Evolutionary conservation across 2,329 filamentous ascomycete species (phyloP), one percentile per base, ranked within the genome.

Genomic region (Penicillium hesseltinei): DNA sequence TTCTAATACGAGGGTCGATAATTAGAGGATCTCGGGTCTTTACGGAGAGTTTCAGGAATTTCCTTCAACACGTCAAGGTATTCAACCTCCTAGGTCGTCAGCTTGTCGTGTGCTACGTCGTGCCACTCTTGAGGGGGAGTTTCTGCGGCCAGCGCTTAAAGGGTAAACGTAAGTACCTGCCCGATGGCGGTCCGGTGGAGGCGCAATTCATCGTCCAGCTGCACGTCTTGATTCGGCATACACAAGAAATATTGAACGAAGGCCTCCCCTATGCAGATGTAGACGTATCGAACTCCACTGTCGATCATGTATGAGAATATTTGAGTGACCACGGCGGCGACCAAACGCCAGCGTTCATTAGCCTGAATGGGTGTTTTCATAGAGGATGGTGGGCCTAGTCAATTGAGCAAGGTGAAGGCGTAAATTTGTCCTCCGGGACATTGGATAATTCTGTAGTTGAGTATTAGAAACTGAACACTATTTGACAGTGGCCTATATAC

Each of bases 181-280:
- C 64, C 66, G 5, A 75, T 62, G 1, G 71, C 69, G 13, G 71
- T 75, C 31, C 61, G 65, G 61, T 72, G 63, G 33, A 74, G 62
- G 23, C 63, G 49, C 36, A 43, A 56, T 23, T 64, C 42, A 51
- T 71, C 63, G 23, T 59, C 58, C 36, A 38, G 46, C 56, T 62
- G n/a, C 27, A 71, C 63, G 29, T 71, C 68, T 35, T 63, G 56
- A 61, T 69, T 68, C 13, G 61, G 68, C 38, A 68, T 45, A 61
- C 54, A 33, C 13, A 33, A 5, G 13, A 33, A 33, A 33, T 15
- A 33, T 33, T 33, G 13, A 33, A 33, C 61, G 61, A 69, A 71
- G n/a, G 66, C 66, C 60, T 71, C 66, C 33, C 67, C 67, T 7
- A 63, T 73, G 29, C 57, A 64, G 40, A 73, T 64, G 33, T 66